Base-by-base conservation (phyloP, 2,329 filamentous ascomycete species). In the Didymella segeticola region DNA sequence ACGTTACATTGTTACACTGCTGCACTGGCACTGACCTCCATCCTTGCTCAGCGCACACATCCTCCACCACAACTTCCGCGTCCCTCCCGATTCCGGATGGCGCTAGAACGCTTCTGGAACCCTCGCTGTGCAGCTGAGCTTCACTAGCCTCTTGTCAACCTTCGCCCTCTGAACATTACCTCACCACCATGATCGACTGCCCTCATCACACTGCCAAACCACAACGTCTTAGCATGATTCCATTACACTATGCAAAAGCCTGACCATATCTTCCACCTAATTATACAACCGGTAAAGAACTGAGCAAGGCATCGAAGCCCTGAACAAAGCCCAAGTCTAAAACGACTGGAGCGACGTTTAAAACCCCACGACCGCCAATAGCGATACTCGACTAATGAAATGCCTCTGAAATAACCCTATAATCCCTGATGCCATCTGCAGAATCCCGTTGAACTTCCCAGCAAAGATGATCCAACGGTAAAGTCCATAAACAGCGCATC, bases 81-180 rank as follows among this genome's bases (percentile, higher is more conserved):
- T 29, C 38, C 26, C 31, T 42, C 23, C 38, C 38, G 42, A n/a
- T 33, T 19, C 23, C 38, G 33, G 42, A n/a, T 33, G 15, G 39
- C 43, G 56, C 56, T 55, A 57, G 37, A 34, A 36, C 29, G 20
- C 38, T 57, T 60, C 56, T 46, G 46, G 57, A 62, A 51, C 53
- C 42, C 31, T 46, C 34, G 50, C 58, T 41, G 43, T 34, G 50
- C 36, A 14, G 54, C 34, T 33, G 20, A 42, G n/a, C 29, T 36
- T 43, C 19, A 38, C 23, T 29, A 17, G 22, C n/a, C 31, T 20
- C 26, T 27, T 14, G 36, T 30, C 10, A 15, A 39, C 8, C 41
- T 37, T 36, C 15, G 48, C 27, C 29, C 20, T 11, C 17, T 30
- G 17, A 37, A 42, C 42, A 30, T 49, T 22, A 37, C 30, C 39